Percentiles rank a stretch among this genome's conserved stretches.
Conservation (phyloP, 108 stramenopile species). For the Nitzschia sp. region DNA sequence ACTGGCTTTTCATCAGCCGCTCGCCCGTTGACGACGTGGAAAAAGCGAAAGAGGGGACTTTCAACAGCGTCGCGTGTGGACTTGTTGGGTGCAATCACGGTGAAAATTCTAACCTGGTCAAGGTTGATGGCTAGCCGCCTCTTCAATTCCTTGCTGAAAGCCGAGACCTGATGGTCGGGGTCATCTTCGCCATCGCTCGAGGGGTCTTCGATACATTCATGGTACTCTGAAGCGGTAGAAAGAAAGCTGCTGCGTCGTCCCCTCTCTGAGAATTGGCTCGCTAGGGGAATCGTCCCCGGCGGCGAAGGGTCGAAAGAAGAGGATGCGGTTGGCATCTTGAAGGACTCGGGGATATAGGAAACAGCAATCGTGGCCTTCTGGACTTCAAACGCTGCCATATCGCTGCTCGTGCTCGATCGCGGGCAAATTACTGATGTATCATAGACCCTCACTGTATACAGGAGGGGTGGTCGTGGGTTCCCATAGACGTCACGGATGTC, state of each 20-base stretch:
- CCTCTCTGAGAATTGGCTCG: not conserved
- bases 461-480: conserved; percentile 33
- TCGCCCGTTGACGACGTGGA: conserved; percentile 39
- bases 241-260: not conserved
- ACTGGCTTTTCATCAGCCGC: conserved; percentile 45
- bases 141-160: conserved; percentile 26
- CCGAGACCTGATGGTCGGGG: not conserved
- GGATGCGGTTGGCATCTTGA: conserved; percentile 35
- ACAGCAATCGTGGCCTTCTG: conserved; percentile 38
- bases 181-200: not conserved
- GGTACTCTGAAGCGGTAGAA: conserved; percentile 12
- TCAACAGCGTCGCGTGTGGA: conserved; percentile 11
- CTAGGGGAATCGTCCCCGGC: not conserved
- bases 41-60: conserved; percentile 35
- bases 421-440: conserved; percentile 71
- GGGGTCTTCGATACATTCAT: conserved; percentile 4
- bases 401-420: conserved; percentile 53
- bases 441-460: conserved; percentile 32
- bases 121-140: conserved; percentile 38
- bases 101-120: conserved; percentile 34
- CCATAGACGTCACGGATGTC: conserved; percentile 25
- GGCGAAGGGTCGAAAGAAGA: conserved; percentile 16
- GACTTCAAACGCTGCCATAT: conserved; percentile 67
- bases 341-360: conserved; percentile 30
- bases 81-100: conserved; percentile 27